Base-by-base conservation (phyloP, 345 rosid species). In the Acer negundo region DNA sequence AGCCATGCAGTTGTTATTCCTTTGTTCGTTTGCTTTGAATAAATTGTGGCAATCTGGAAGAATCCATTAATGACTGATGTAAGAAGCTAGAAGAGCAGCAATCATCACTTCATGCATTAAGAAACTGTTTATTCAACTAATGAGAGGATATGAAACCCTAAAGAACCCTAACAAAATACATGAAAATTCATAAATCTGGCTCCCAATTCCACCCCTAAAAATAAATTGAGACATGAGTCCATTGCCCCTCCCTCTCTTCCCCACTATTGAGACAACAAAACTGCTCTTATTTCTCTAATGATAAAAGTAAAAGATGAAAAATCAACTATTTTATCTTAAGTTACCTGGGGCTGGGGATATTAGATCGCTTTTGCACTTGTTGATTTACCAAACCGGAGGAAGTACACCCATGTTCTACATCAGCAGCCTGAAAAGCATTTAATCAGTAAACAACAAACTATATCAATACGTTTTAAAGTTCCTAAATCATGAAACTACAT, bases 301-400 rank as follows among this genome's bases (percentile, higher is more conserved):
- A 58, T 22, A 63, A 58, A 58, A 72, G 7, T 10, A 65, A 24
- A 59, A 75, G 64, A 28, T 26, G 20, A 49, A 49, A 3, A 75
- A 11, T 35, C 20, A 64, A 69, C 22, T 17, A 10, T 69, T 64
- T 24, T 38, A 26, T 55, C 53, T 59, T 13, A 24, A 22, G 38
- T 77, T 84, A 89, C 90, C 89, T 80, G 20, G 89, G 82, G 15
- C 89, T 80, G 20, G 89, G 82, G 11, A 84, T 80, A 73, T 28
- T 81, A 53, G 84, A 73, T 72, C 84, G 82, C 80, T 84, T 89
- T 75, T 75, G 82, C 68, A 67, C 70, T 75, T 80, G 86, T 75
- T 84, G 84, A 79, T 78, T 82, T 53, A 61, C 78, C 67, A 77
- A 68, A 72, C 70, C 67, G 51, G 80, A 80, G 15, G 77, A 72